A percentile compares a stretch with the other conserved stretches of the same genome.
phyloP scores from a whole-genome alignment of 176 grass and related monocot genomes.

The Carex scoparia region DNA sequence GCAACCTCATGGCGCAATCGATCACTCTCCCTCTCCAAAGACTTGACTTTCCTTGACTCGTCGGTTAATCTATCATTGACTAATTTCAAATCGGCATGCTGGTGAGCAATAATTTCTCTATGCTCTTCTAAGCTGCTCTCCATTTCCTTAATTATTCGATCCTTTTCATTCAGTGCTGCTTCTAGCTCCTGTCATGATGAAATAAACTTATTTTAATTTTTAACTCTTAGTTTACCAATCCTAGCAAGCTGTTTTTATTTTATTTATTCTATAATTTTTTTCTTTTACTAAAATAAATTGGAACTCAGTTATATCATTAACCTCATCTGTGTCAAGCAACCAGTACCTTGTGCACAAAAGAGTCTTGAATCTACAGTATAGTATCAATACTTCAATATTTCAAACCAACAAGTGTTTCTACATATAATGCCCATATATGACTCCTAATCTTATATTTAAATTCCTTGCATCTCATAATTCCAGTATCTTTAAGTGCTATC shows the following conservation, averaged over 20 bases:
- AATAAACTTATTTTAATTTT: not conserved
- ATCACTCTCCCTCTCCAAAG: slow-evolving; percentile 88
- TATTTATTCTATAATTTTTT: not conserved
- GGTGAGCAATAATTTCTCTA: slow-evolving; percentile 59
- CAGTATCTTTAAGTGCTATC: not conserved
- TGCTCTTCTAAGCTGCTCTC: slow-evolving; percentile 56
- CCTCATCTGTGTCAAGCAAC: slow-evolving; percentile 6
- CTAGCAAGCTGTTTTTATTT: not conserved
- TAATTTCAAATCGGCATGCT: slow-evolving; percentile 55
- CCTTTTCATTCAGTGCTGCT: slow-evolving; percentile 51
- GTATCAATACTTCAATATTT: not conserved
- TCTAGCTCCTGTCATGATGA: slow-evolving; percentile 53
- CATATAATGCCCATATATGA: not conserved
- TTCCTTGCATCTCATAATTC: not conserved
- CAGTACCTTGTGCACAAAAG: not conserved
- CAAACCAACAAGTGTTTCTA: not conserved
- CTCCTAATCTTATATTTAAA: not conserved
- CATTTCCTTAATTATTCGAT: slow-evolving; percentile 60
- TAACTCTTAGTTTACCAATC: not conserved
- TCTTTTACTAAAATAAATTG: not conserved
- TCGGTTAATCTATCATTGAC: slow-evolving; percentile 72
- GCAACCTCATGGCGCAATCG: slow-evolving; percentile 74
- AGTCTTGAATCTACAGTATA: not conserved
- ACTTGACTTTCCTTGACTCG: slow-evolving; percentile 78
- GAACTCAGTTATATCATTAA: not conserved